Base-by-base conservation (phyloP, 495 filamentous ascomycete species). In the Wilcoxina mikolae region DNA sequence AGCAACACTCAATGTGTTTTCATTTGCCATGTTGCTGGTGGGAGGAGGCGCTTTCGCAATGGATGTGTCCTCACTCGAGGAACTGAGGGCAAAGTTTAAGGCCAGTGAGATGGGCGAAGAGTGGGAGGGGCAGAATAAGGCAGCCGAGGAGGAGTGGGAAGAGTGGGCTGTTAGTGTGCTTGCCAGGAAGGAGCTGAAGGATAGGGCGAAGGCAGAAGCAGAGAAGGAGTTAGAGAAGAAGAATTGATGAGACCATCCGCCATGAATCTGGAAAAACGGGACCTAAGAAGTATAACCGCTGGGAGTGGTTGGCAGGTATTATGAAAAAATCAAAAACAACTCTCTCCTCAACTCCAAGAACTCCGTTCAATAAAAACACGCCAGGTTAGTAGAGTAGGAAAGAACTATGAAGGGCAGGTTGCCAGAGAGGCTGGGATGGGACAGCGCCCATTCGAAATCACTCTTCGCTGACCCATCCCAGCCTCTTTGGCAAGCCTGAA, bases 1-100 rank as follows among this genome's bases (percentile, higher is more conserved):
- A 2, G 82, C 82, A 0, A 83, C 81, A 3, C 61, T 85, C 44
- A 84, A 84, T 51, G 77, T 80, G 7, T 26, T 74, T 9, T 74
- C 71, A 20, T 70, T 83, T 20, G 70, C 69, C 1, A 76, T 83
- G 69, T 70, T 79, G 68, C 56, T 68, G n/a, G 66, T 68, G 0
- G 82, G 82, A 1, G 80, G 71, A 0, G 64, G 69, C 7, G 63
- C 78, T 64, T 81, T 72, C 64, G 71, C 71, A 11, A 65, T 82
- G 46, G 74, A 83, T 64, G 72, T 85, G 39, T 74, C 74, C 57
- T 68, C 65, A 17, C 20, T 84, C 50, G 75, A 79, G 47, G 81
- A 84, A 63, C 64, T 81, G 67, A 67, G 74, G 62, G 55, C 56
- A 39, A 58, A 74, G 56, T 64, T 64, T 17, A 69, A 31, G 67